Percentiles rank a stretch among this genome's conserved stretches.
phyloP scores from a whole-genome alignment of 2,329 filamentous ascomycete genomes.

The Parascedosporium putredinis region DNA sequence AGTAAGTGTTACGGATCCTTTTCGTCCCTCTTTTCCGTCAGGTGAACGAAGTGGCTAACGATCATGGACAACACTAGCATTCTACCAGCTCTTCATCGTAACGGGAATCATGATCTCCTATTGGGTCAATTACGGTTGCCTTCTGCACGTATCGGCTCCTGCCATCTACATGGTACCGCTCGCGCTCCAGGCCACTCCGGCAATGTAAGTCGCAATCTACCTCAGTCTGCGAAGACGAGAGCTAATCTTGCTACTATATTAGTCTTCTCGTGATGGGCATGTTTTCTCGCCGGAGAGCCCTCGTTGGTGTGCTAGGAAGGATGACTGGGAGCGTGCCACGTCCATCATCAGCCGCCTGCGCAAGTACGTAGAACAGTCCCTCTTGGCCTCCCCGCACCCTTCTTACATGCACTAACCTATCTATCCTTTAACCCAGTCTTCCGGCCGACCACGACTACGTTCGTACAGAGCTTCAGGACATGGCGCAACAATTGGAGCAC shows the following conservation, averaged over 20 bases:
- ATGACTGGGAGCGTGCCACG: constrained; percentile 56
- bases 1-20: constrained; percentile 15
- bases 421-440: constrained; percentile 23
- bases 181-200: constrained; percentile 53
- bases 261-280: constrained; percentile 48
- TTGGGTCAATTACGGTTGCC: constrained; percentile 43
- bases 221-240: too few species aligned
- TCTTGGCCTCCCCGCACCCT: too few species aligned
- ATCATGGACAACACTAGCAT: constrained; percentile 17
- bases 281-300: constrained; percentile 51
- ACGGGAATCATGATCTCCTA: constrained; percentile 31
- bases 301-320: constrained; percentile 55
- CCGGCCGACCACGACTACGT: constrained; percentile 44
- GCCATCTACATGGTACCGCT: constrained; percentile 52
- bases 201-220: constrained; percentile 26
- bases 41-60: constrained; percentile 11
- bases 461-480: constrained; percentile 49
- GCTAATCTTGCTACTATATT: not conserved
- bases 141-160: constrained; percentile 32
- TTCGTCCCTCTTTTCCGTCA: too few species aligned
- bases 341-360: constrained; percentile 41
- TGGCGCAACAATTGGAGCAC: constrained; percentile 47
- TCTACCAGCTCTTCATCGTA: constrained; percentile 40
- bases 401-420: too few species aligned
- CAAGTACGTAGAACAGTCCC: too few species aligned